These are phyloP conservation scores for Cicer arietinum DNA, from an alignment of 306 rosid genomes.

Conservation along the genomic window DNA sequence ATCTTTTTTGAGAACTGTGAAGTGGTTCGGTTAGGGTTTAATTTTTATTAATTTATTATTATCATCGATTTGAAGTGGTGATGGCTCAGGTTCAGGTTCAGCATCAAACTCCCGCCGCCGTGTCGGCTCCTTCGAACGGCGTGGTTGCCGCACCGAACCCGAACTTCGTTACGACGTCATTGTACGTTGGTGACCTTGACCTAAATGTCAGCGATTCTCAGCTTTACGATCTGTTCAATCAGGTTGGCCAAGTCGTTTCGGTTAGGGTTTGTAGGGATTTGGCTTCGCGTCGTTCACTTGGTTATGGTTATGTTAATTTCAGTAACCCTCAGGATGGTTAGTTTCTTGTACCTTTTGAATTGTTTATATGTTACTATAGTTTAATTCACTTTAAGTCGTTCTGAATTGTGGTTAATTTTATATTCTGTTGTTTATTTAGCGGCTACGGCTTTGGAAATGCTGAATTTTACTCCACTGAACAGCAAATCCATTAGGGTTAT, in stretches of 20 bases:
- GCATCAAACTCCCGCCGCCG: constrained; percentile 52
- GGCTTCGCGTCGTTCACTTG: constrained; percentile 69
- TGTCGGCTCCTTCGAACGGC: constrained; percentile 46
- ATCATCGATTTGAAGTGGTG: not conserved
- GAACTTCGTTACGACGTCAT: constrained; percentile 59
- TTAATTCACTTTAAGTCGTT: too few species aligned
- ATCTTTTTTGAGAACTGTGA: not conserved
- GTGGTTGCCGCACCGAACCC: constrained; percentile 41
- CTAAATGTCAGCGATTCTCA: constrained; percentile 64
- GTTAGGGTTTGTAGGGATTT: constrained; percentile 78
- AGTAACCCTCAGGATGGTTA: constrained; percentile 69
- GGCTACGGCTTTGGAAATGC: constrained; percentile 49
- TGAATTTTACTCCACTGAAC: constrained; percentile 71
- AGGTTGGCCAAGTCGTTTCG: constrained; percentile 66
- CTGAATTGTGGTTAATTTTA: not conserved
- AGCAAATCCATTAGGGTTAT: constrained; percentile 62
- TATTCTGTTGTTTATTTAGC: constrained; percentile 41
- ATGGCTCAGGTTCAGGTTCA: constrained; percentile 86
- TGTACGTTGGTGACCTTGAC: constrained; percentile 81
- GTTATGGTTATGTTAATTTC: constrained; percentile 78
- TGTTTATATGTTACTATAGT: not conserved
- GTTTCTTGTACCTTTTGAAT: constrained; percentile 11
- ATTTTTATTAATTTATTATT: constrained; percentile 3
- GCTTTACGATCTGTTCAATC: constrained; percentile 70
- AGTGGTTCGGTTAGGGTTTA: constrained; percentile 47